Percentiles rank a stretch among this genome's conserved stretches.
Conservation (phyloP, 805 yeast species). For the Ogataea degrootiae region DNA sequence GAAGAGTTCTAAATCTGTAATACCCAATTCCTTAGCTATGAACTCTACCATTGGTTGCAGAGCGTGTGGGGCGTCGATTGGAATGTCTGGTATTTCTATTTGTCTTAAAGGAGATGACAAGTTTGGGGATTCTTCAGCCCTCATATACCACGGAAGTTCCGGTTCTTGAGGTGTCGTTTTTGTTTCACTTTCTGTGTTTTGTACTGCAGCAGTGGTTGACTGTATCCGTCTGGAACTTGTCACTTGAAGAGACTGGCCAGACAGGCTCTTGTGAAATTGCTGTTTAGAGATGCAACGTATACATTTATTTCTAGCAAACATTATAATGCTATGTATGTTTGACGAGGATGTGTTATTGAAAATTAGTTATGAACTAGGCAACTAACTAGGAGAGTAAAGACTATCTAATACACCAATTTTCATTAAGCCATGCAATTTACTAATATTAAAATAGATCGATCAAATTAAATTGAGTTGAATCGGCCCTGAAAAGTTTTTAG, state of each 20-base stretch:
- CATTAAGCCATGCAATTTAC: too few species aligned
- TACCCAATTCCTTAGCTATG: conserved; percentile 58
- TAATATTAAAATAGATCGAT: too few species aligned
- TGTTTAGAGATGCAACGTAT: background rate
- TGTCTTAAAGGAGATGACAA: conserved; percentile 19
- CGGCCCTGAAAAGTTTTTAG: too few species aligned
- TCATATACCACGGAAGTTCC: conserved; percentile 30
- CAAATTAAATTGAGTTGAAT: too few species aligned
- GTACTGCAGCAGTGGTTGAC: background rate
- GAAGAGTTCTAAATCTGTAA: conserved; percentile 56
- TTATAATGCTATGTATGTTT: background rate
- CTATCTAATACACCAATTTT: too few species aligned
- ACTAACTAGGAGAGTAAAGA: too few species aligned
- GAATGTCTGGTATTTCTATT: conserved; percentile 50
- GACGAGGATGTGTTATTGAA: too few species aligned
- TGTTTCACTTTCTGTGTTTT: background rate
- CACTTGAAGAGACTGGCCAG: background rate
- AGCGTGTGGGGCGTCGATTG: conserved; percentile 51
- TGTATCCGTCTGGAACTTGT: background rate
- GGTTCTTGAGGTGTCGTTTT: background rate
- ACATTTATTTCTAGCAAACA: background rate
- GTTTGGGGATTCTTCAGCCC: conserved; percentile 27
- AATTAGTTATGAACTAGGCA: too few species aligned
- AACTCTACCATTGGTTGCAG: conserved; percentile 41
- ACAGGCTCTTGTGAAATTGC: background rate